Evolutionary conservation across 805 yeast species (phyloP).

Genomic region (Suhomyces vadensis): DNA sequence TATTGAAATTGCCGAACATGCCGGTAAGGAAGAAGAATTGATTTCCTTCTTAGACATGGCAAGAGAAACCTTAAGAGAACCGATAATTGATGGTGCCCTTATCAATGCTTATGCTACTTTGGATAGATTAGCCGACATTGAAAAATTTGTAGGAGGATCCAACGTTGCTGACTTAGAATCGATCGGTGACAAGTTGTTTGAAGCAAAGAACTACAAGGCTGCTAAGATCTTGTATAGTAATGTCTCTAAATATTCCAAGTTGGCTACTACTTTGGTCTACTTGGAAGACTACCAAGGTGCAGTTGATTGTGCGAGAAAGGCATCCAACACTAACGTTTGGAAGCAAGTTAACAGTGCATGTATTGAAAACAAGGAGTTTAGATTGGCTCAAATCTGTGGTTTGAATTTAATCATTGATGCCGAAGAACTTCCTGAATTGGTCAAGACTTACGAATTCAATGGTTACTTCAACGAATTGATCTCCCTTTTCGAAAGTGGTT

Average conservation of each 20-base stretch:
- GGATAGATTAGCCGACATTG: constrained; percentile 76
- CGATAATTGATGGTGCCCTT: constrained; percentile 88
- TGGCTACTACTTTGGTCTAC: constrained; percentile 95
- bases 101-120: constrained; percentile 83
- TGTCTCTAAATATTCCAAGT: constrained; percentile 90
- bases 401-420: constrained; percentile 96
- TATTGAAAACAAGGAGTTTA: constrained; percentile 90
- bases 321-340: constrained; percentile 92
- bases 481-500: constrained; percentile 90
- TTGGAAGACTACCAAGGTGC: constrained; percentile 93
- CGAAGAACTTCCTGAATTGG: constrained; percentile 91
- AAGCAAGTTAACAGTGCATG: constrained; percentile 97
- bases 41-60: constrained; percentile 88
- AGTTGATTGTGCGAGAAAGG: constrained; percentile 98
- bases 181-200: constrained; percentile 90
- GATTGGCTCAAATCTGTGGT: constrained; percentile 98
- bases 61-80: constrained; percentile 86
- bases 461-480: constrained; percentile 93
- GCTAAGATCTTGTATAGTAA: constrained; percentile 85
- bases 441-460: constrained; percentile 78
- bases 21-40: constrained; percentile 94
- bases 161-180: constrained; percentile 91
- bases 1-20: constrained; percentile 90
- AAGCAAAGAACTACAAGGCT: constrained; percentile 80
- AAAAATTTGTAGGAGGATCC: constrained; percentile 76